phyloP scores from a whole-genome alignment of 2,329 filamentous ascomycete genomes.

The Mollisiaceae sp. region DNA sequence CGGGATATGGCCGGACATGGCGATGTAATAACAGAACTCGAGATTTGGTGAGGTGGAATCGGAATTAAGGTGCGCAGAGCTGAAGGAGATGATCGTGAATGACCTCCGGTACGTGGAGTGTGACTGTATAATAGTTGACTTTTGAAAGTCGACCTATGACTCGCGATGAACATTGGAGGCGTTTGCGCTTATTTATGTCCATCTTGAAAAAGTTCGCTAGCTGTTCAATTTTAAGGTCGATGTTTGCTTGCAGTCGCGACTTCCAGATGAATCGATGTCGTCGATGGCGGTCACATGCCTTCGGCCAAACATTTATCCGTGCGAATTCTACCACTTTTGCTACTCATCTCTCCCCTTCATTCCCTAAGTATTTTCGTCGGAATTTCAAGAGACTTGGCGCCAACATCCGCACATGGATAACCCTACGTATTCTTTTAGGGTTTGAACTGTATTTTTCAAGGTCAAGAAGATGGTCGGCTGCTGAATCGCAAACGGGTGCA shows the following conservation, averaged over 20 bases:
- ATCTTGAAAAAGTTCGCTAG: background rate
- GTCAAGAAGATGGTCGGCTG: no score
- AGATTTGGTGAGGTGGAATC: background rate
- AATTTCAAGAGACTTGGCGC: background rate
- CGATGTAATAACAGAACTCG: background rate
- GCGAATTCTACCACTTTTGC: background rate
- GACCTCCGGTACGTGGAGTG: background rate
- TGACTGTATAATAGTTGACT: background rate
- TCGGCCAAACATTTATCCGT: background rate
- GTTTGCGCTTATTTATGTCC: background rate
- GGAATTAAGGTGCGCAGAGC: background rate
- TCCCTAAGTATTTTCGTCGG: background rate
- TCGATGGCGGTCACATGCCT: background rate
- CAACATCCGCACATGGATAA: background rate
- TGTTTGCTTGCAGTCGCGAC: background rate
- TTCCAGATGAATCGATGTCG: constrained; percentile 1
- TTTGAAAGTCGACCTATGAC: background rate
- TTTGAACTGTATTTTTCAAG: no score
- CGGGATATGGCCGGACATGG: background rate
- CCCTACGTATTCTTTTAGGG: no score
- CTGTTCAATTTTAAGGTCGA: background rate
- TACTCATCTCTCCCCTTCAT: background rate
- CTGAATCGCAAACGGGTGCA: no score
- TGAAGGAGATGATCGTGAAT: background rate
- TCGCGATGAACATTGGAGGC: background rate